Evolutionary conservation across 2,329 filamentous ascomycete genomes (phyloP).

Genomic region (Cladosporium sp.): DNA sequence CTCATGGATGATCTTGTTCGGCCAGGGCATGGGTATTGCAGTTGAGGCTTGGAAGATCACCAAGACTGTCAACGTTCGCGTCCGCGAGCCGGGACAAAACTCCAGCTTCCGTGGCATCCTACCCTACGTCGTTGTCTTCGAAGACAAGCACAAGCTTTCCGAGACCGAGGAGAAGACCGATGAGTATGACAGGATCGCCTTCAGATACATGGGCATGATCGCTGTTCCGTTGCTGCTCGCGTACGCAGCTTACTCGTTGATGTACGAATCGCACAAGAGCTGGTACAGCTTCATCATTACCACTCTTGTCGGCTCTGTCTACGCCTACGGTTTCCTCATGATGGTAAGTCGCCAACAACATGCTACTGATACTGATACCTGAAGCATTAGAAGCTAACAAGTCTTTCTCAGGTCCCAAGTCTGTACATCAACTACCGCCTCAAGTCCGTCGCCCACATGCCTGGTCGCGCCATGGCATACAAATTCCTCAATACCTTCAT

Average conservation of each 20-base stretch:
- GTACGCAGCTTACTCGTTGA: conserved; percentile 85
- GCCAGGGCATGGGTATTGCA: conserved; percentile 80
- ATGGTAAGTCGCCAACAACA: conserved; percentile 58
- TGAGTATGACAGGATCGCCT: conserved; percentile 96
- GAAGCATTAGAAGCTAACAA: conserved; percentile 8
- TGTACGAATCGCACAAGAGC: conserved; percentile 94
- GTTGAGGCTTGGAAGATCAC: conserved; percentile 94
- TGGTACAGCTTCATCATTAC: conserved; percentile 91
- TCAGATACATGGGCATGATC: conserved; percentile 92
- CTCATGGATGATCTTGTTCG: conserved; percentile 97
- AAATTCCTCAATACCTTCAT: conserved; percentile 99
- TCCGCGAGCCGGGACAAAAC: conserved; percentile 67
- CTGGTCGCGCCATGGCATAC: conserved; percentile 93
- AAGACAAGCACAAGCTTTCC: conserved; percentile 94
- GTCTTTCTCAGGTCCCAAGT: conserved; percentile 60
- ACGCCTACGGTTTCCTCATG: conserved; percentile 98
- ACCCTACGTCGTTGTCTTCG: conserved; percentile 79
- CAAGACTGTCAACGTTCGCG: conserved; percentile 84
- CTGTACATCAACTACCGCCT: conserved; percentile 99
- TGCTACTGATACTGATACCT: conserved; percentile 6
- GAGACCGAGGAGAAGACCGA: conserved; percentile 97
- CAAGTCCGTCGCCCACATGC: conserved; percentile 91
- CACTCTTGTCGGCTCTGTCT: conserved; percentile 91
- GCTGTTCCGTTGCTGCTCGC: conserved; percentile 86
- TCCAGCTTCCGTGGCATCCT: conserved; percentile 55